Evolutionary conservation across 768 basidiomycete species (phyloP).

Genomic region (Naematelia aurantialba): DNA sequence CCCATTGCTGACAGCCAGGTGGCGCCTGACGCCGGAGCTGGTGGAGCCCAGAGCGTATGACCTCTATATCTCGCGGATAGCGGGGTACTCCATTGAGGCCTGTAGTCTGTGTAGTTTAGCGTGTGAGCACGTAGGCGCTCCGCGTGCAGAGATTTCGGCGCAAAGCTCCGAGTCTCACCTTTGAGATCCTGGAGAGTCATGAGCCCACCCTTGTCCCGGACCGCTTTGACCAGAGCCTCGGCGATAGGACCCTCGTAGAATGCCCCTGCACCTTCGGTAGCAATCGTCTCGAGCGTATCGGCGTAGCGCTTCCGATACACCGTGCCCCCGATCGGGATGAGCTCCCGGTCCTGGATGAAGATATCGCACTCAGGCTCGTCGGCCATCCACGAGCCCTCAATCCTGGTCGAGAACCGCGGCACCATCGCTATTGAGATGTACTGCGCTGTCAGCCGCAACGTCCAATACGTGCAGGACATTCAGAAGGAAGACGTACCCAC

Average conservation of each 20-base stretch:
- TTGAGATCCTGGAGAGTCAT: constrained; percentile 63
- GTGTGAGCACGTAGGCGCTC: neutral
- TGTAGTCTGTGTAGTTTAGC: constrained; percentile 56
- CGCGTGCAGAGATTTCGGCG: too few relatives aligned
- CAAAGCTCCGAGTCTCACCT: constrained; percentile 14
- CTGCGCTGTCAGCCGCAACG: constrained; percentile 8
- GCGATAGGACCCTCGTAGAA: constrained; percentile 84
- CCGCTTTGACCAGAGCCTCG: constrained; percentile 68
- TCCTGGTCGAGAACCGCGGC: constrained; percentile 14
- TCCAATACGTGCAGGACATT: too few relatives aligned
- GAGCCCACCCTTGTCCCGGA: constrained; percentile 70
- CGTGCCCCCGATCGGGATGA: constrained; percentile 12
- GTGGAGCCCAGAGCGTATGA: constrained; percentile 72
- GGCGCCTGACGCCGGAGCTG: constrained; percentile 75
- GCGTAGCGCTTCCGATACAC: constrained; percentile 55
- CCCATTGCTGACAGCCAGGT: constrained; percentile 86
- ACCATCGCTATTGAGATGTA: constrained; percentile 13
- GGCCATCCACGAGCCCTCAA: constrained; percentile 23
- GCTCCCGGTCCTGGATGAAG: constrained; percentile 22
- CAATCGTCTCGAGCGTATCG: constrained; percentile 67
- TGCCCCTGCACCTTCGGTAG: constrained; percentile 68
- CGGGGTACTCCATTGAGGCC: constrained; percentile 64
- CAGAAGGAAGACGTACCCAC: constrained; percentile 17
- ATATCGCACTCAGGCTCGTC: constrained; percentile 19
- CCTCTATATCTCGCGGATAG: constrained; percentile 70